Percentiles rank a stretch among this genome's conserved stretches.
Conservation (phyloP, 2,329 filamentous ascomycete species). For the Sphaerostilbella broomeana region DNA sequence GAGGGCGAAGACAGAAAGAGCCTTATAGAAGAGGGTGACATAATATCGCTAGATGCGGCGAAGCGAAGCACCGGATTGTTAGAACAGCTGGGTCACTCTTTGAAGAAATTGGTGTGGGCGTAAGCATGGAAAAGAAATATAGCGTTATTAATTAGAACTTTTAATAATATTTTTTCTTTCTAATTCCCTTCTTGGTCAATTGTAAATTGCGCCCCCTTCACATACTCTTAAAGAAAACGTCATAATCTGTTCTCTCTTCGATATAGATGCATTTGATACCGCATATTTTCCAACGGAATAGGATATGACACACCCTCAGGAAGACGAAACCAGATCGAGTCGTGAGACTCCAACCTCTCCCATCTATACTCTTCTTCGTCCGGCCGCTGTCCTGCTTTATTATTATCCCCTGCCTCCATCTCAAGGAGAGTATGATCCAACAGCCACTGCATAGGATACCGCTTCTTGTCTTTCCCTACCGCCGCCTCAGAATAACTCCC, state of each 20-base stretch:
- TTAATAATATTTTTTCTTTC: not conserved
- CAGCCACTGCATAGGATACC: conserved; percentile 91
- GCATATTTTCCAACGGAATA: conserved; percentile 87
- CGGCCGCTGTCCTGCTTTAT: too few relatives aligned
- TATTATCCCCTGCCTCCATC: too few relatives aligned
- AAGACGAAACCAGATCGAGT: conserved; percentile 81
- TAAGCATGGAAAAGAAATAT: conserved; percentile 19
- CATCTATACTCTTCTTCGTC: conserved; percentile 41
- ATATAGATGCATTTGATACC: conserved; percentile 88
- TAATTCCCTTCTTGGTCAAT: not conserved
- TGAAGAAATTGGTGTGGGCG: conserved; percentile 92
- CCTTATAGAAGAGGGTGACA: conserved; percentile 55
- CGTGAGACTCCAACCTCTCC: conserved; percentile 68
- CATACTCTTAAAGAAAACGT: not conserved
- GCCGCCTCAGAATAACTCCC: conserved; percentile 85
- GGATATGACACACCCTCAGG: conserved; percentile 64
- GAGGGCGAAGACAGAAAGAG: conserved; percentile 37
- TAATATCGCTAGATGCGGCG: conserved; percentile 79
- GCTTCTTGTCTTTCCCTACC: conserved; percentile 54
- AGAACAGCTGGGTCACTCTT: conserved; percentile 78
- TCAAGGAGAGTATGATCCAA: conserved; percentile 72
- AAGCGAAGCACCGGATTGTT: conserved; percentile 79
- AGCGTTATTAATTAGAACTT: conserved; percentile 4
- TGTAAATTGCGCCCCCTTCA: too few relatives aligned
- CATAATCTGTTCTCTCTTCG: conserved; percentile 21